Evolutionary conservation across 768 basidiomycete genomes (phyloP).

Genomic region (Leccinellum albellum): DNA sequence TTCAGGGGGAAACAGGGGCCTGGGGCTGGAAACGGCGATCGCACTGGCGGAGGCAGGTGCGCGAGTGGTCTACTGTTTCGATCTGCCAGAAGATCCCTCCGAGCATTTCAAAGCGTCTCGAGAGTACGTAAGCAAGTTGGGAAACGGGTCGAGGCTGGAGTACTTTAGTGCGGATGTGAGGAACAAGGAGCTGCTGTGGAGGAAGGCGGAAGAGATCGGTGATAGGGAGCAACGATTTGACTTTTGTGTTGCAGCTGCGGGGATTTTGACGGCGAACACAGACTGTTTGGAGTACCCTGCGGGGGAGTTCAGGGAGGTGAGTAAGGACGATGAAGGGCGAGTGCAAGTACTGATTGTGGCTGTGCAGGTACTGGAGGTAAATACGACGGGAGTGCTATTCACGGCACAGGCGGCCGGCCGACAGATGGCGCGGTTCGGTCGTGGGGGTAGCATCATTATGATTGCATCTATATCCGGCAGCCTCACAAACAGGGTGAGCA

Average conservation of each 20-base stretch:
- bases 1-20: slow-evolving; percentile 61
- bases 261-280: slow-evolving; percentile 55
- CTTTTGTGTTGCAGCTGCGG: slow-evolving; percentile 77
- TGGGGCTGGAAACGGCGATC: slow-evolving; percentile 80
- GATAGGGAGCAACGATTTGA: slow-evolving; percentile 69
- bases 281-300: slow-evolving; percentile 67
- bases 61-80: slow-evolving; percentile 64
- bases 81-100: slow-evolving; percentile 53
- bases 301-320: slow-evolving; percentile 59
- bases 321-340: neutral
- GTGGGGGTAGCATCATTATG: slow-evolving; percentile 52
- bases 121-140: slow-evolving; percentile 48
- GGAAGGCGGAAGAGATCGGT: slow-evolving; percentile 53
- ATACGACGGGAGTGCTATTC: slow-evolving; percentile 57
- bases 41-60: slow-evolving; percentile 72
- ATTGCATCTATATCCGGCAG: slow-evolving; percentile 61
- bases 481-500: slow-evolving; percentile 64
- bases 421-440: slow-evolving; percentile 50
- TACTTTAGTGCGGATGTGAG: slow-evolving; percentile 66
- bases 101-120: slow-evolving; percentile 53
- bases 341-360: neutral
- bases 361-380: slow-evolving; percentile 58
- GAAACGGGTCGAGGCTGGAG: slow-evolving; percentile 44
- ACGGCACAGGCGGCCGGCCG: slow-evolving; percentile 59
- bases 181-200: slow-evolving; percentile 59